A percentile compares a stretch with the other conserved stretches of the same genome.
These are phyloP conservation scores for Croton setiger DNA, from an alignment of 441 rosid species.

Conservation along the genomic window DNA sequence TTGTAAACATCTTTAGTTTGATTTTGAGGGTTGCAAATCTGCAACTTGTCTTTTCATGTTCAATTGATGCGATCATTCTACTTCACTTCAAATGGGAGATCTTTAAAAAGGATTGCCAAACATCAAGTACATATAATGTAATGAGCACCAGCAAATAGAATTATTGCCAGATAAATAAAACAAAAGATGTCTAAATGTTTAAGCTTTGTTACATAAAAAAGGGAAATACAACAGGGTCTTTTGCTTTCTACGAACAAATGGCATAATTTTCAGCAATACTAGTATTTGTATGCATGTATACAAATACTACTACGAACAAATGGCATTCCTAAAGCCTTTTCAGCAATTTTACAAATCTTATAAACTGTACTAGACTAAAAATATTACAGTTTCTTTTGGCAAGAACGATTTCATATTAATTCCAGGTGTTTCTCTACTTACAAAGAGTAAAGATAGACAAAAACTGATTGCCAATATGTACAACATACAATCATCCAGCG, in stretches of 20 bases:
- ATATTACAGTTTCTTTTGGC: not conserved
- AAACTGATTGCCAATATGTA: not conserved
- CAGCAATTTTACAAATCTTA: too few relatives aligned
- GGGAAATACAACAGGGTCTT: not conserved
- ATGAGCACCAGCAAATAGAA: too few relatives aligned
- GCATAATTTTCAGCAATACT: too few relatives aligned
- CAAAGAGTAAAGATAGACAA: not conserved
- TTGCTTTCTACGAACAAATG: not conserved
- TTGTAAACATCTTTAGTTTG: conserved; percentile 13
- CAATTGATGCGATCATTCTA: conserved; percentile 3
- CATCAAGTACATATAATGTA: too few relatives aligned
- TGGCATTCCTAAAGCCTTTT: not conserved
- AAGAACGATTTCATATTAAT: not conserved
- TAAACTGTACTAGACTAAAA: too few relatives aligned
- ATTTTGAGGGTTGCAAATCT: conserved; percentile 27
- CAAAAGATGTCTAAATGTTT: too few relatives aligned
- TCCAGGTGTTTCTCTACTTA: not conserved
- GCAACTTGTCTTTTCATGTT: conserved; percentile 23
- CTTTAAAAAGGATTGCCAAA: too few relatives aligned
- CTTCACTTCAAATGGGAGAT: too few relatives aligned
- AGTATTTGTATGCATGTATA: not conserved
- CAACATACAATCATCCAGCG: not conserved
- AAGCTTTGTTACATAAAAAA: too few relatives aligned
- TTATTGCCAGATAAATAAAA: too few relatives aligned
- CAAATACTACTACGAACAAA: not conserved